These are phyloP conservation scores for Fusarium nisikadoi DNA, from an alignment of 2,329 filamentous ascomycete genomes.

Conservation along the genomic window DNA sequence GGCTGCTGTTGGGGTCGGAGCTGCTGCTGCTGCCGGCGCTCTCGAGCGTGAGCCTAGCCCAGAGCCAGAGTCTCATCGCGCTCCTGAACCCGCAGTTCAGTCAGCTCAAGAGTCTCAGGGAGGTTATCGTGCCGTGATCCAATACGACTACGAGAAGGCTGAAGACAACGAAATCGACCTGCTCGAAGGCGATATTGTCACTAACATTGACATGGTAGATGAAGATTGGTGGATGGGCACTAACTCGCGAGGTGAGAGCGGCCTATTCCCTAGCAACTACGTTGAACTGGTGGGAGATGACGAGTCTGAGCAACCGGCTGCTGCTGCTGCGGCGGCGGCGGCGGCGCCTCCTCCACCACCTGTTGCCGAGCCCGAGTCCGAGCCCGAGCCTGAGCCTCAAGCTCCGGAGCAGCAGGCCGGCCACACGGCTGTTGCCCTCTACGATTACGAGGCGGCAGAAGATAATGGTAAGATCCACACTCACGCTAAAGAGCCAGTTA, in stretches of 20 bases:
- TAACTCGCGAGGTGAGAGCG: constrained; percentile 84
- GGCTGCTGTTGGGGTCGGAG: constrained; percentile 34
- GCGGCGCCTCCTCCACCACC: constrained; percentile 44
- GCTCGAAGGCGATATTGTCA: constrained; percentile 86
- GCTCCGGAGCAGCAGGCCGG: constrained; percentile 54
- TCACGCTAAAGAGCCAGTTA: not conserved
- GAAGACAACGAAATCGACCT: constrained; percentile 97
- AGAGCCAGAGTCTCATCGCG: constrained; percentile 23
- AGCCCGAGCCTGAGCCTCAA: constrained; percentile 50
- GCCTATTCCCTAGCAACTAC: constrained; percentile 97
- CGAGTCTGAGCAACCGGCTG: constrained; percentile 53
- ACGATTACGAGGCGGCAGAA: constrained; percentile 97
- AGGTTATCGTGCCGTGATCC: constrained; percentile 79
- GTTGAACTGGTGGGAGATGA: constrained; percentile 85
- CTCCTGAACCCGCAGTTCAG: constrained; percentile 18
- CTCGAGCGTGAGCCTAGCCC: constrained; percentile 40
- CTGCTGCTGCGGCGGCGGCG: constrained; percentile 39
- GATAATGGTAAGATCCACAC: constrained; percentile 74
- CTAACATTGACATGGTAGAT: constrained; percentile 95
- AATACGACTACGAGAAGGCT: constrained; percentile 97
- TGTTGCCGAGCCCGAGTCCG: constrained; percentile 47
- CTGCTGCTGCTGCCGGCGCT: constrained; percentile 35
- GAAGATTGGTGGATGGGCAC: constrained; percentile 99
- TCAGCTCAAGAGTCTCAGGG: constrained; percentile 51
- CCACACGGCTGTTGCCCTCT: constrained; percentile 83